A percentile compares a stretch with the other conserved stretches of the same genome.
These are phyloP conservation scores for Scedosporium boydii DNA, from an alignment of 2,329 filamentous ascomycete species.

Conservation along the genomic window DNA sequence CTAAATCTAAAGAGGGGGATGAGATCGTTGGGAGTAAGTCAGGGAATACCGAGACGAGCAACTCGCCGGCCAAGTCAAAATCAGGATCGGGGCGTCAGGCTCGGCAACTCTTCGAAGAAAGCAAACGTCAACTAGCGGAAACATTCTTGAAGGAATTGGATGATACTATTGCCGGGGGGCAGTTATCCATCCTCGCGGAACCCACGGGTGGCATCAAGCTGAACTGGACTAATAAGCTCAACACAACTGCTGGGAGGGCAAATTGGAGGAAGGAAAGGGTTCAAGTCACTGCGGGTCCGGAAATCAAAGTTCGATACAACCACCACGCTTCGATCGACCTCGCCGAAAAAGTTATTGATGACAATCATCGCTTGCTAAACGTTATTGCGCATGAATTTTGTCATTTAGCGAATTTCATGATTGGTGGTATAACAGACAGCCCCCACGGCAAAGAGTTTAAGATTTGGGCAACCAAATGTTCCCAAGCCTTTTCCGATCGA, in stretches of 20 bases:
- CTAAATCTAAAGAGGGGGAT: too few species aligned
- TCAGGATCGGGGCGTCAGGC: slow-evolving; percentile 25
- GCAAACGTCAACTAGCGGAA: slow-evolving; percentile 53
- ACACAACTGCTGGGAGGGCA: slow-evolving; percentile 68
- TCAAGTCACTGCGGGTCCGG: slow-evolving; percentile 16
- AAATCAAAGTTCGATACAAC: slow-evolving; percentile 19
- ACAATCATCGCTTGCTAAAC: slow-evolving; percentile 69
- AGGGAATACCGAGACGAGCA: too few species aligned
- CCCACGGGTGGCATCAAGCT: slow-evolving; percentile 62
- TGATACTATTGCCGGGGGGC: slow-evolving; percentile 47
- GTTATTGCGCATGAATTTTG: slow-evolving; percentile 96
- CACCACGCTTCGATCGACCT: slow-evolving; percentile 77
- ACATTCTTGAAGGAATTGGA: slow-evolving; percentile 64
- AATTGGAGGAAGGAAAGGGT: slow-evolving; percentile 58
- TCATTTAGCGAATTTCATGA: slow-evolving; percentile 86
- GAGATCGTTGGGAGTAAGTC: too few species aligned
- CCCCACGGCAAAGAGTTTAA: slow-evolving; percentile 85
- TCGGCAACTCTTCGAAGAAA: slow-evolving; percentile 52
- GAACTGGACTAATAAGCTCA: slow-evolving; percentile 68
- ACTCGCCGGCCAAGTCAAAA: slow-evolving; percentile 12
- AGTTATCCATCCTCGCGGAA: slow-evolving; percentile 47
- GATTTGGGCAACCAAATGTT: slow-evolving; percentile 53
- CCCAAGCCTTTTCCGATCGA: slow-evolving; percentile 44
- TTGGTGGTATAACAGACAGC: slow-evolving; percentile 62
- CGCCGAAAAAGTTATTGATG: slow-evolving; percentile 77